Percentiles rank a stretch among this genome's conserved stretches.
These are phyloP conservation scores for Hymenochaete sp. DNA, from an alignment of 1,284 basidiomycete genomes.

Conservation along the genomic window DNA sequence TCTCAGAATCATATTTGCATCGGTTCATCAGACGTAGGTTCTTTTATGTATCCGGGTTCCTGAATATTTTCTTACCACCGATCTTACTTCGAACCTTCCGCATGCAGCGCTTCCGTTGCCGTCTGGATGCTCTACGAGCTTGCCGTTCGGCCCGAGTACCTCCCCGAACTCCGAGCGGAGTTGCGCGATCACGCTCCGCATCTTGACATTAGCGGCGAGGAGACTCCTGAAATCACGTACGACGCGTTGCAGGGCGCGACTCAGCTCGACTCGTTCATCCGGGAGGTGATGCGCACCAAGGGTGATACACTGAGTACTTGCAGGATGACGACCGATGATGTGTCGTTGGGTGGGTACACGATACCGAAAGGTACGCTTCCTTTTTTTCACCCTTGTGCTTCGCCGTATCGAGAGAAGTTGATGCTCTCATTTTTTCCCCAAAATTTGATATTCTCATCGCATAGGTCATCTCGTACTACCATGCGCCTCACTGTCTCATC, in stretches of 20 bases:
- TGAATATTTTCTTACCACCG: too few species aligned
- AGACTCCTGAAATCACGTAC: constrained; percentile 24
- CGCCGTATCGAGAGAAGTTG: too few species aligned
- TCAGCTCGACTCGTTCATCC: constrained; percentile 30
- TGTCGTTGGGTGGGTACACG: constrained; percentile 26
- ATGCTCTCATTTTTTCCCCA: too few species aligned
- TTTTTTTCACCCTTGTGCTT: neutral
- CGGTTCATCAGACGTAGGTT: constrained; percentile 7
- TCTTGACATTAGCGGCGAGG: constrained; percentile 22
- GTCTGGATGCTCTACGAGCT: constrained; percentile 28
- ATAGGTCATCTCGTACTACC: constrained; percentile 26
- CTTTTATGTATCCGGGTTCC: too few species aligned
- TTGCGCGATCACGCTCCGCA: constrained; percentile 23
- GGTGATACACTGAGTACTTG: constrained; percentile 29
- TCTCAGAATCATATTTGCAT: constrained; percentile 1
- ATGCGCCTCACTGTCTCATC: constrained; percentile 27
- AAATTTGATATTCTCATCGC: neutral
- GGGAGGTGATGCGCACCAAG: constrained; percentile 33
- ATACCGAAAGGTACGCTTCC: constrained; percentile 28
- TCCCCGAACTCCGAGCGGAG: constrained; percentile 21
- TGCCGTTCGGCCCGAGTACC: constrained; percentile 21
- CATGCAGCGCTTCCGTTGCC: constrained; percentile 26
- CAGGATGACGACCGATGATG: constrained; percentile 27
- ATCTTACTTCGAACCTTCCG: neutral
- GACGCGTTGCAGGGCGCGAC: constrained; percentile 26